Percentiles rank a stretch among this genome's conserved stretches.
Evolutionary conservation across 2,329 filamentous ascomycete species (phyloP).

Genomic region (Dryadomyces sulphureus): DNA sequence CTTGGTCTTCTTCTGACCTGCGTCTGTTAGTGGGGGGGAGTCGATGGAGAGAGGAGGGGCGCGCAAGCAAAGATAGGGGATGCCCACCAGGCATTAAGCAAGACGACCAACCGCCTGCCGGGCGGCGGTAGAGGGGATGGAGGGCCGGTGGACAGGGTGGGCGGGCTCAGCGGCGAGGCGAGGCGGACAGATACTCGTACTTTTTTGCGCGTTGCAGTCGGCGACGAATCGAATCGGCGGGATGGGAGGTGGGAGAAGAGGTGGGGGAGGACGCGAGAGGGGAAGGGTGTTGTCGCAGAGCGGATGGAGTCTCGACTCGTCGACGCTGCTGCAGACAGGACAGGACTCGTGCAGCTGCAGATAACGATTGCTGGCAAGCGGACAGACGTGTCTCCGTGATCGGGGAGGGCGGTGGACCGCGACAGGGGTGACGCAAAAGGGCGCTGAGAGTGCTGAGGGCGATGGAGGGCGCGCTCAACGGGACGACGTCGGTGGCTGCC

Average conservation of each 20-base stretch:
- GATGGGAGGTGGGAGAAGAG: neutral
- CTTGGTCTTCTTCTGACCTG: constrained; percentile 30
- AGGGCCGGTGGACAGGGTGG: neutral
- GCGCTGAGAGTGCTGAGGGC: no score
- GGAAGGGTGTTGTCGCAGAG: neutral
- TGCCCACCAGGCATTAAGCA: constrained; percentile 13
- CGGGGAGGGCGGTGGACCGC: no score
- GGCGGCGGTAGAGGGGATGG: constrained; percentile 4
- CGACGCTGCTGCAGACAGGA: no score
- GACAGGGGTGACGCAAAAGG: no score
- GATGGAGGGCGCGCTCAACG: no score
- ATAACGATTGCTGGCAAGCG: no score
- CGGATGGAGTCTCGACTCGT: no score
- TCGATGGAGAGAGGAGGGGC: neutral
- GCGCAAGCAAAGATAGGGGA: neutral
- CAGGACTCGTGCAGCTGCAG: no score
- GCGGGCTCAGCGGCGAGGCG: neutral
- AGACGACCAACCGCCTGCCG: constrained; percentile 8
- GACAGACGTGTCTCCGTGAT: no score
- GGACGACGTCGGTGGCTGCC: neutral
- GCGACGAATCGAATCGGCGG: neutral
- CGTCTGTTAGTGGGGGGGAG: neutral
- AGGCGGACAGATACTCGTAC: neutral
- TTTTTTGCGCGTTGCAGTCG: no score
- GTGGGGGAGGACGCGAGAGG: neutral